Percentiles rank a stretch among this genome's conserved stretches.
phyloP scores from a whole-genome alignment of 192 early-diverging fungal genomes.

The Neocallimastix lanati region DNA sequence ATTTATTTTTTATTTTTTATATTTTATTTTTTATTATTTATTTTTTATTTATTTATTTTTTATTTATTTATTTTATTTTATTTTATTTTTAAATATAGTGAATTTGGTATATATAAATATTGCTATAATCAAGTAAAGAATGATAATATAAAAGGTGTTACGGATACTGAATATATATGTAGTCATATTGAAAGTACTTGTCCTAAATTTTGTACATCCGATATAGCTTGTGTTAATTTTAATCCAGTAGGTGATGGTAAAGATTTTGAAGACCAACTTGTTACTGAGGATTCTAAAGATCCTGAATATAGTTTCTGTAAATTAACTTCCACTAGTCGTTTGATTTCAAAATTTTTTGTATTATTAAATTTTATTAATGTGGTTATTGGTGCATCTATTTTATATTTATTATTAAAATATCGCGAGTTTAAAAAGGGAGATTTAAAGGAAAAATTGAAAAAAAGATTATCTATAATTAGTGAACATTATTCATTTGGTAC shows the following conservation, averaged over 20 bases:
- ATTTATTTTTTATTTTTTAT: no score
- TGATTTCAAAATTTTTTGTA: neutral
- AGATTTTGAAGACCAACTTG: no score
- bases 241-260: neutral
- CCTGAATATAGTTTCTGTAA: neutral
- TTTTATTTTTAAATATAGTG: neutral
- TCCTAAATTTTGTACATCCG: neutral
- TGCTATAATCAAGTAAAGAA: neutral
- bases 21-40: no score
- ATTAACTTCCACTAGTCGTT: neutral
- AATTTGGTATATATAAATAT: neutral
- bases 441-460: neutral
- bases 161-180: neutral
- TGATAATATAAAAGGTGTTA: no score
- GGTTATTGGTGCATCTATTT: neutral
- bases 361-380: neutral
- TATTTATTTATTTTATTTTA: no score
- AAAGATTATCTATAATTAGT: neutral
- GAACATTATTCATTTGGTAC: neutral
- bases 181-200: neutral
- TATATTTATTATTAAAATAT: neutral
- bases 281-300: neutral
- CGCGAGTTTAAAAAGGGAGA: neutral
- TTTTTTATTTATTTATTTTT: no score
- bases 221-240: neutral